These are phyloP conservation scores for Sporothrix brasiliensis DNA, from an alignment of 2,329 filamentous ascomycete species.

Conservation along the genomic window DNA sequence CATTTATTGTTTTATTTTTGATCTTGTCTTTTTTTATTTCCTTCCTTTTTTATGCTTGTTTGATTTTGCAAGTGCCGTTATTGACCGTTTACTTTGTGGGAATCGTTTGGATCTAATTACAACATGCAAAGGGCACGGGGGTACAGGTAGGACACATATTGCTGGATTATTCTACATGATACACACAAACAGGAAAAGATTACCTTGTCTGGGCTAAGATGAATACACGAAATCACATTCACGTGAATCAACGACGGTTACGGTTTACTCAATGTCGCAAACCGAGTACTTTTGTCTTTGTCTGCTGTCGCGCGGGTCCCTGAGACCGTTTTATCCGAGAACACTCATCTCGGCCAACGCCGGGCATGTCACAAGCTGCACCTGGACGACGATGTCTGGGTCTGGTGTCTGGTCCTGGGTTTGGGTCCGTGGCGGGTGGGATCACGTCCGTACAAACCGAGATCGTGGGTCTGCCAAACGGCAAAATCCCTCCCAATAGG, in stretches of 20 bases:
- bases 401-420: neutral
- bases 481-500: neutral
- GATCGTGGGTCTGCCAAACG: conserved; percentile 13
- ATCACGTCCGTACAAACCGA: conserved; percentile 8
- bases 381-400: neutral
- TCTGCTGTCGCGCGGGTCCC: conserved; percentile 8
- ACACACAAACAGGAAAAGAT: neutral
- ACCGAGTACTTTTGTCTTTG: neutral
- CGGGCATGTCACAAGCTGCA: neutral
- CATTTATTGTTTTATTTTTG: neutral
- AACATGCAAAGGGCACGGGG: neutral
- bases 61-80: neutral
- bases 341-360: conserved; percentile 15
- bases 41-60: neutral
- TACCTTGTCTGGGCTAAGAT: neutral
- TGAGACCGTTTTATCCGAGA: conserved; percentile 14
- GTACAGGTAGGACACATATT: neutral
- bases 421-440: neutral
- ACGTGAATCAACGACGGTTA: too few relatives aligned
- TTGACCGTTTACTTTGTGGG: neutral
- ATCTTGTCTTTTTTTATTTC: too few relatives aligned
- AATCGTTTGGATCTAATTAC: neutral
- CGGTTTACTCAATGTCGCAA: neutral
- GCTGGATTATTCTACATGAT: neutral
- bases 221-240: neutral